These are phyloP conservation scores for Dysphania ambrosioides DNA, from an alignment of 148 eudicot genomes.

Conservation along the genomic window DNA sequence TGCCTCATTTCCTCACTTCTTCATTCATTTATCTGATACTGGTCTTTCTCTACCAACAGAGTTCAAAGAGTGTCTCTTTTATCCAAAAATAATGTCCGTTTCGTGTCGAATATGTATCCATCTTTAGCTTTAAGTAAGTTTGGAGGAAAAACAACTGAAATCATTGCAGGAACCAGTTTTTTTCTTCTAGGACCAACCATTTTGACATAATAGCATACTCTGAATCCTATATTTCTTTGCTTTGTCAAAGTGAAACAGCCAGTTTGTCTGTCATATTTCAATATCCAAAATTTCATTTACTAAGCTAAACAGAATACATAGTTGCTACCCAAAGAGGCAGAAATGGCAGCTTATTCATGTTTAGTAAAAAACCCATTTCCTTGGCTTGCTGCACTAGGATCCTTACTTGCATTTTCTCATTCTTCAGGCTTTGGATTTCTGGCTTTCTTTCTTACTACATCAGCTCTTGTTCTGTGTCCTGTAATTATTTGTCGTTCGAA, in stretches of 20 bases:
- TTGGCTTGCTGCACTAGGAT: conserved; percentile 36
- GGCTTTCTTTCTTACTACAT: conserved; percentile 30
- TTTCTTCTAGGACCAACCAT: neutral
- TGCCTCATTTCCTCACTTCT: no score
- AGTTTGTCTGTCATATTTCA: no score
- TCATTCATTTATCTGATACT: no score
- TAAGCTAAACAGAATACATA: neutral
- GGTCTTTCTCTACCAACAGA: no score
- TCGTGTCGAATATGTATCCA: neutral
- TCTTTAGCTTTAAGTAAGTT: neutral
- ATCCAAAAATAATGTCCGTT: neutral
- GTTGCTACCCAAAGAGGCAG: neutral
- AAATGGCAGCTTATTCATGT: conserved; percentile 41
- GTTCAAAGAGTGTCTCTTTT: no score
- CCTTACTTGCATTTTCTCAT: conserved; percentile 25
- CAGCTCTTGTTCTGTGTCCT: conserved; percentile 30
- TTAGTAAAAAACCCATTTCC: conserved; percentile 35
- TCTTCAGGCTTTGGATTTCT: conserved; percentile 33
- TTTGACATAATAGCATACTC: no score
- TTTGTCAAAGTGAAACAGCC: no score
- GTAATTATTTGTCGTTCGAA: conserved; percentile 23
- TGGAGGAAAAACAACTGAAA: neutral
- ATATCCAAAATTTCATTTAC: neutral
- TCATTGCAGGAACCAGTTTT: neutral
- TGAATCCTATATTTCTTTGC: no score